phyloP scores from a whole-genome alignment of 257 asterid genomes.

The Gentiana dahurica region DNA sequence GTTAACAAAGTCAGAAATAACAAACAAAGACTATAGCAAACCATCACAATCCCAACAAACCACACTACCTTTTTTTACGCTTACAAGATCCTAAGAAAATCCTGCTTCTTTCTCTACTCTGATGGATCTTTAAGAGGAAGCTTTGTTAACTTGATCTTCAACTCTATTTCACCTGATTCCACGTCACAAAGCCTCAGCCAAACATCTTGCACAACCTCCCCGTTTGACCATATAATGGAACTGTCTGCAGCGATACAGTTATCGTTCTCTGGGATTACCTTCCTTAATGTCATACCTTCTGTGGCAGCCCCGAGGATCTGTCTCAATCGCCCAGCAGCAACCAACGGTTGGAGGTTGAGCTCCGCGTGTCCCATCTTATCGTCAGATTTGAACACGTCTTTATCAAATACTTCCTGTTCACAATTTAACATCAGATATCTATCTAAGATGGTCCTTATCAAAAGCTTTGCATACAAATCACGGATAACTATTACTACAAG shows the following conservation, averaged over 20 bases:
- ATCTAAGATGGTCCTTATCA: no score
- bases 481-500: no score
- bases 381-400: constrained; percentile 35
- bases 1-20: no score
- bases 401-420: constrained; percentile 38
- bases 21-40: no score
- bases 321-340: constrained; percentile 33
- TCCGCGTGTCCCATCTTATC: constrained; percentile 39
- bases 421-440: constrained; percentile 1
- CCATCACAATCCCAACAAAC: no score
- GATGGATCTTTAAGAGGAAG: constrained; percentile 16
- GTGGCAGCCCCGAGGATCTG: constrained; percentile 25
- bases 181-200: constrained; percentile 38
- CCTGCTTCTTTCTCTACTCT: constrained; percentile 2
- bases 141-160: constrained; percentile 24
- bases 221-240: constrained; percentile 21
- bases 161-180: constrained; percentile 36
- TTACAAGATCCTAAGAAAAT: no score
- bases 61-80: no score
- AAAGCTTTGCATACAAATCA: no score
- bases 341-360: constrained; percentile 32
- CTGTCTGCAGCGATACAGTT: constrained; percentile 37
- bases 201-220: constrained; percentile 35
- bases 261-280: constrained; percentile 35
- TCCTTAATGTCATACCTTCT: constrained; percentile 31